These are phyloP conservation scores for Helicocarpus griseus DNA, from an alignment of 2,329 filamentous ascomycete genomes.

Conservation along the genomic window DNA sequence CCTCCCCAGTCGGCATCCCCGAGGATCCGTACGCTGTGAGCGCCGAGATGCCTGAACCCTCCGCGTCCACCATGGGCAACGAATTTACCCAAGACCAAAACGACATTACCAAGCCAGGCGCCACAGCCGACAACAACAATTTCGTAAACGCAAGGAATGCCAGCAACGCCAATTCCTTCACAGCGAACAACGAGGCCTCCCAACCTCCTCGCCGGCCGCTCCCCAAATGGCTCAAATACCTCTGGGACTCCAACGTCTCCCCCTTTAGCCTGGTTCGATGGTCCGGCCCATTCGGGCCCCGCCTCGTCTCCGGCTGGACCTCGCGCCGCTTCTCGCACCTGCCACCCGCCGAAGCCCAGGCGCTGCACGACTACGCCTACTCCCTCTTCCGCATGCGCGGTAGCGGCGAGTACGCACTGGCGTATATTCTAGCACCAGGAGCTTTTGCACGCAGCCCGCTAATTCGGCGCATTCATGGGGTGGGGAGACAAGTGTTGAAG, in stretches of 20 bases:
- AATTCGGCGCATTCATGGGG: constrained; percentile 74
- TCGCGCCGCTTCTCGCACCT: constrained; percentile 85
- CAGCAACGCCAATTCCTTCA: constrained; percentile 24
- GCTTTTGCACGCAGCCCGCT: constrained; percentile 83
- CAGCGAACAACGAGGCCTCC: constrained; percentile 22
- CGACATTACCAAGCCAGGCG: constrained; percentile 25
- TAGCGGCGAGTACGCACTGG: constrained; percentile 85
- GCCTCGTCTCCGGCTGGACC: constrained; percentile 91
- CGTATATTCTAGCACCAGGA: constrained; percentile 86
- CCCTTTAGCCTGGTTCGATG: constrained; percentile 86
- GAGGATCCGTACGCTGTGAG: constrained; percentile 85
- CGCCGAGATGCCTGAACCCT: constrained; percentile 68
- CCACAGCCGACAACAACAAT: constrained; percentile 37
- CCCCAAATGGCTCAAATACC: constrained; percentile 78
- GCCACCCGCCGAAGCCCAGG: constrained; percentile 66
- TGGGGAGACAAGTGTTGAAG: constrained; percentile 58
- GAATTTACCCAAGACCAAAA: constrained; percentile 71
- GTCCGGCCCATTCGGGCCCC: constrained; percentile 79
- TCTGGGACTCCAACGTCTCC: constrained; percentile 96
- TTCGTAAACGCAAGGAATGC: constrained; percentile 40
- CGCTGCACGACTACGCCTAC: constrained; percentile 88
- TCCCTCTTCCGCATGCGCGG: constrained; percentile 86
- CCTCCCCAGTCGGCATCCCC: constrained; percentile 86
- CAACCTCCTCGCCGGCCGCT: constrained; percentile 51
- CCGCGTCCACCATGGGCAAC: constrained; percentile 60